phyloP scores from a whole-genome alignment of 208 protist species.

The Zelonia costaricensis region DNA sequence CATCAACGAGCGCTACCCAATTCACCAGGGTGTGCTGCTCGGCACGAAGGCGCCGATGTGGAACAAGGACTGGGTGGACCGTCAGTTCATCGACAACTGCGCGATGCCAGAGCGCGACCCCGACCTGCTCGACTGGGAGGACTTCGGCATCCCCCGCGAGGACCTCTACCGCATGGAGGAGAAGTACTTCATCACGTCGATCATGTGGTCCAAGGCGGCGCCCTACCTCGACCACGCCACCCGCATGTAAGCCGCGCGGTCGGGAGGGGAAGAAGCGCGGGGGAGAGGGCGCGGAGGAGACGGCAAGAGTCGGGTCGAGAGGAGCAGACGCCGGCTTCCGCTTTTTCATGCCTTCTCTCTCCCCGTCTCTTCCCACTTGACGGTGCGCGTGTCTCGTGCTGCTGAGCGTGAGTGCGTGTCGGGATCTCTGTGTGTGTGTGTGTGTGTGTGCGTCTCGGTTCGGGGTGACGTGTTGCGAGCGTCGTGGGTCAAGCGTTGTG shows the following conservation, averaged over 20 bases:
- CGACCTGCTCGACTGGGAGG: slow-evolving; percentile 90
- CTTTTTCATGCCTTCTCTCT: not conserved
- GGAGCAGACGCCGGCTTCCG: too few relatives aligned
- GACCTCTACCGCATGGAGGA: slow-evolving; percentile 92
- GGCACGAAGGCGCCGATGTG: slow-evolving; percentile 75
- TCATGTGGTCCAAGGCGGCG: slow-evolving; percentile 76
- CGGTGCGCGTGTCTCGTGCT: not conserved
- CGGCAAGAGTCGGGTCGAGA: too few relatives aligned
- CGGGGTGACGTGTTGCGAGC: too few relatives aligned
- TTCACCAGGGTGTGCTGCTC: slow-evolving; percentile 74
- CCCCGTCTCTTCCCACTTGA: not conserved
- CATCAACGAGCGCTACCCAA: slow-evolving; percentile 75
- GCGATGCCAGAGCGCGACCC: slow-evolving; percentile 89
- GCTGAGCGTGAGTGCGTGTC: slow-evolving; percentile 2
- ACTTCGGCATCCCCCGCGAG: slow-evolving; percentile 90
- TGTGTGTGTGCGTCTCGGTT: slow-evolving; percentile 4
- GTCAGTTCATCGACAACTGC: slow-evolving; percentile 90
- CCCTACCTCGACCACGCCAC: slow-evolving; percentile 73
- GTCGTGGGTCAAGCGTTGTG: too few relatives aligned
- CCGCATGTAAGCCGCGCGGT: slow-evolving; percentile 81
- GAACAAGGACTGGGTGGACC: slow-evolving; percentile 90
- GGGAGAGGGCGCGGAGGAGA: too few relatives aligned
- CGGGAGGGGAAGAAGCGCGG: too few relatives aligned
- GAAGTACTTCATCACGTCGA: slow-evolving; percentile 90
- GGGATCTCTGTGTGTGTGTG: slow-evolving; percentile 13